Conservation (phyloP, 2,329 filamentous ascomycete genomes). For the Colletotrichum cereale region DNA sequence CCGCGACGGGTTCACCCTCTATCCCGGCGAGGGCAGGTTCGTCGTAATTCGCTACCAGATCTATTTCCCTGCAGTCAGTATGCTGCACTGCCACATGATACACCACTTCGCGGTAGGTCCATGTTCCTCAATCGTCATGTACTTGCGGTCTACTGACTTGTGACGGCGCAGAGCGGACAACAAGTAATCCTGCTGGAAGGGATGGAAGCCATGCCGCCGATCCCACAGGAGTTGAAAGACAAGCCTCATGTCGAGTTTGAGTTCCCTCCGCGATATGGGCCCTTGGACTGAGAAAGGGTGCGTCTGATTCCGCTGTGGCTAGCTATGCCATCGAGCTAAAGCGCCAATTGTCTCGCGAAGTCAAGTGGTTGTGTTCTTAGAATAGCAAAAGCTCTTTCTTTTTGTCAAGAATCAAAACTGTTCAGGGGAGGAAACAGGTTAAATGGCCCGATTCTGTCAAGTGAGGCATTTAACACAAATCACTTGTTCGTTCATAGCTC, state of each 20-base stretch:
- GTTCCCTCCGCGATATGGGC: constrained; percentile 22
- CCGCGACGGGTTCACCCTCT: constrained; percentile 23
- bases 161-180: constrained; percentile 14
- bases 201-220: constrained; percentile 30
- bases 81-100: constrained; percentile 35
- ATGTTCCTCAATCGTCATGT: not conserved
- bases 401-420: too few relatives aligned
- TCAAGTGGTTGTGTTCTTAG: too few relatives aligned
- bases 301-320: too few relatives aligned
- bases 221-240: constrained; percentile 18
- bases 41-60: constrained; percentile 27
- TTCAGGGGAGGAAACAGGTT: too few relatives aligned
- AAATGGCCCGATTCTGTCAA: too few relatives aligned
- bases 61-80: constrained; percentile 18
- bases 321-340: too few relatives aligned
- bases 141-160: not conserved
- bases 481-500: too few relatives aligned
- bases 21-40: constrained; percentile 20
- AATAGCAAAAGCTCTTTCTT: too few relatives aligned
- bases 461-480: too few relatives aligned
- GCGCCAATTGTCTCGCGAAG: too few relatives aligned
- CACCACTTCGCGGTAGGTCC: constrained; percentile 26
- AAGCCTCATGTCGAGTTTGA: constrained; percentile 27
- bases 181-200: constrained; percentile 24
- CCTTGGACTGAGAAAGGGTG: constrained; percentile 2